phyloP scores from a whole-genome alignment of 1,284 basidiomycete species.

The Trichosporon faecale region DNA sequence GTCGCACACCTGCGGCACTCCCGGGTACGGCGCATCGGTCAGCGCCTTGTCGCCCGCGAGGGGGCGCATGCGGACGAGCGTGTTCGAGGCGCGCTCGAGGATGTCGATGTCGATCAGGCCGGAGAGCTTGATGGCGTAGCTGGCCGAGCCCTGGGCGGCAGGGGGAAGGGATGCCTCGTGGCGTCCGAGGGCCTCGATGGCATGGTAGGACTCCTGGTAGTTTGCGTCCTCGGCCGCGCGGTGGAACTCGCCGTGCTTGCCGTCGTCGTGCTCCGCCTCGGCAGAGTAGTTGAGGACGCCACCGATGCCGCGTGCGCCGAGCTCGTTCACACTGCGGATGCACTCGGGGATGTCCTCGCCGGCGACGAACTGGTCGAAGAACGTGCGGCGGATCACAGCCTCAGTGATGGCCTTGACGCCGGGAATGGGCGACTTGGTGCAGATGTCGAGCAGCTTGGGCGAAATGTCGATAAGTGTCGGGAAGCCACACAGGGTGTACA shows the following conservation, averaged over 20 bases:
- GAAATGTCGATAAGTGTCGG: slow-evolving; percentile 73
- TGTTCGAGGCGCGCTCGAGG: slow-evolving; percentile 49
- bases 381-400: slow-evolving; percentile 70
- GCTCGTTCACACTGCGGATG: slow-evolving; percentile 61
- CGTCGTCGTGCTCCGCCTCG: slow-evolving; percentile 65
- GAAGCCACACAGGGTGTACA: slow-evolving; percentile 75
- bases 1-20: slow-evolving; percentile 54
- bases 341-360: slow-evolving; percentile 73
- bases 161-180: slow-evolving; percentile 61
- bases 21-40: slow-evolving; percentile 62
- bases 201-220: slow-evolving; percentile 57
- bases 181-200: slow-evolving; percentile 71
- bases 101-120: slow-evolving; percentile 50
- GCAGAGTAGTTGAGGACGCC: slow-evolving; percentile 80
- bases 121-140: slow-evolving; percentile 73
- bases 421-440: slow-evolving; percentile 61
- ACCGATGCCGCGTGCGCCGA: slow-evolving; percentile 69
- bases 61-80: slow-evolving; percentile 48
- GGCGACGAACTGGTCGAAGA: slow-evolving; percentile 82
- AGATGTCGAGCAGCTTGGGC: slow-evolving; percentile 64
- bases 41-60: slow-evolving; percentile 16
- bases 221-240: slow-evolving; percentile 16
- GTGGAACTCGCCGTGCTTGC: slow-evolving; percentile 10
- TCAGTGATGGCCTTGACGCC: slow-evolving; percentile 66
- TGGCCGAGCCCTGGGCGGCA: slow-evolving; percentile 58